Evolutionary conservation across 2,329 filamentous ascomycete species (phyloP).

Genomic region (Huntiella omanensis): DNA sequence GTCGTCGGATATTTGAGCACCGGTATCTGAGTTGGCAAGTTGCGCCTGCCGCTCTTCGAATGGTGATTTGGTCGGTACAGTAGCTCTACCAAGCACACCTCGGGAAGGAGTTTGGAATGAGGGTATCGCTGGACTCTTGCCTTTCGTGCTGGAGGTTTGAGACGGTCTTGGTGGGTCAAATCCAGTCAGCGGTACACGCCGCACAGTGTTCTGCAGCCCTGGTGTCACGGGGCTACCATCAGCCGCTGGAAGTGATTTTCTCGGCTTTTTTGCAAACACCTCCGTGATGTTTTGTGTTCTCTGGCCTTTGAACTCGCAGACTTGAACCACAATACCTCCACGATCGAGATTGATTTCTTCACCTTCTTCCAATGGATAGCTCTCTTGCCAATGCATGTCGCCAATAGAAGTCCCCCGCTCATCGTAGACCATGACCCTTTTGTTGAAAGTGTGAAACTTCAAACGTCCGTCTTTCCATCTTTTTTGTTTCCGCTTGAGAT

Average conservation of each 20-base stretch:
- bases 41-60: slow-evolving; percentile 8
- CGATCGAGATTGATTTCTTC: slow-evolving; percentile 67
- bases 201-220: slow-evolving; percentile 8
- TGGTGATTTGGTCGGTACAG: slow-evolving; percentile 1
- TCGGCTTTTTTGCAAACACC: slow-evolving; percentile 44
- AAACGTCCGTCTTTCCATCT: slow-evolving; percentile 85
- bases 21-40: neutral
- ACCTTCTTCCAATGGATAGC: slow-evolving; percentile 53
- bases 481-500: slow-evolving; percentile 72
- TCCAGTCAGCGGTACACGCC: neutral
- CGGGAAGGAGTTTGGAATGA: slow-evolving; percentile 4
- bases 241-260: slow-evolving; percentile 10
- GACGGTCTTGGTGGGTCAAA: slow-evolving; percentile 5
- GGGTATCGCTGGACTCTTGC: too few relatives aligned
- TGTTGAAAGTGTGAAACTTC: slow-evolving; percentile 81
- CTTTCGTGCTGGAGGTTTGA: neutral
- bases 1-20: neutral
- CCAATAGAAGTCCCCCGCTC: slow-evolving; percentile 63
- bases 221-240: slow-evolving; percentile 11
- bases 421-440: slow-evolving; percentile 78
- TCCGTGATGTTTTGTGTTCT: slow-evolving; percentile 62
- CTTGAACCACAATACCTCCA: slow-evolving; percentile 59
- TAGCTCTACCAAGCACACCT: slow-evolving; percentile 5
- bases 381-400: slow-evolving; percentile 62
- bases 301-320: slow-evolving; percentile 53